These are phyloP conservation scores for Lactifluus volemus DNA, from an alignment of 768 basidiomycete genomes.

Conservation along the genomic window DNA sequence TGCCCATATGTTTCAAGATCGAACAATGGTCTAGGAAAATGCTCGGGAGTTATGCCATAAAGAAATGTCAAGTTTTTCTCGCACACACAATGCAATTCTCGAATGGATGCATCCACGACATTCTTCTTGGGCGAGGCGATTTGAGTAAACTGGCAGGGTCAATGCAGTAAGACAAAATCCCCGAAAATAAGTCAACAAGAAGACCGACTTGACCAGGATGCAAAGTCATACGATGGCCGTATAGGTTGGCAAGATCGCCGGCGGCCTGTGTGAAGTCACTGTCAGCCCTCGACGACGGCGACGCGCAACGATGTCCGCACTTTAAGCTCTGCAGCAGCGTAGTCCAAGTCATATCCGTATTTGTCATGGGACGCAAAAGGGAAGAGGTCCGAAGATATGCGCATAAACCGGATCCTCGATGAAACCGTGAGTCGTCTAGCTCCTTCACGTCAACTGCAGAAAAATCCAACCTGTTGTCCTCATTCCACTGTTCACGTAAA, in stretches of 20 bases:
- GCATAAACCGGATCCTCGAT: conserved; percentile 69
- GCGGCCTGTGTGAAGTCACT: conserved; percentile 22
- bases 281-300: not conserved
- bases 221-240: conserved; percentile 60
- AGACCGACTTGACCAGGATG: conserved; percentile 67
- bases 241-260: conserved; percentile 41
- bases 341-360: conserved; percentile 76
- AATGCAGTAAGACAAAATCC: not conserved
- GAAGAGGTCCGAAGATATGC: conserved; percentile 88
- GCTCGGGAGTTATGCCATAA: not conserved
- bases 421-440: not conserved
- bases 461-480: conserved; percentile 43
- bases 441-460: too few relatives aligned
- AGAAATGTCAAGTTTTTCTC: not conserved
- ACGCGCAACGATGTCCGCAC: conserved; percentile 17
- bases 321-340: conserved; percentile 50
- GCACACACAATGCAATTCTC: conserved; percentile 55
- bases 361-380: conserved; percentile 79
- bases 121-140: conserved; percentile 69
- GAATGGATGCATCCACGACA: conserved; percentile 67
- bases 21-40: conserved; percentile 56
- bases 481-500: conserved; percentile 61
- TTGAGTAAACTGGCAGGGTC: conserved; percentile 45
- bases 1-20: conserved; percentile 78
- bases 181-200: too few relatives aligned